phyloP scores from a whole-genome alignment of 2,329 filamentous ascomycete species.

The Colletotrichum tabaci region DNA sequence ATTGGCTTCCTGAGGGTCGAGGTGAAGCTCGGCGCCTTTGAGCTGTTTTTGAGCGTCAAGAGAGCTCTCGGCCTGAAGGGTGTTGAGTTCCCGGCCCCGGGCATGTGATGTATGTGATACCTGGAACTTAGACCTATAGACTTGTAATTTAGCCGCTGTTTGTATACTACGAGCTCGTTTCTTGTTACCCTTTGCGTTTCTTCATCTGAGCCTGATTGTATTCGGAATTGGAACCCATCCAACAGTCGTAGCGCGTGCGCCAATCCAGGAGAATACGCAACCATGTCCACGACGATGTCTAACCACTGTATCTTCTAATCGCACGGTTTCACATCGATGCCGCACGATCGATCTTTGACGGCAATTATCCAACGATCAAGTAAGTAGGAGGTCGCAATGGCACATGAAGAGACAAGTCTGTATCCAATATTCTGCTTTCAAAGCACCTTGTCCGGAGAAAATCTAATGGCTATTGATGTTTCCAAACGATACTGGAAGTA shows the following conservation, averaged over 20 bases:
- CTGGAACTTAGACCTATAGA: conserved; percentile 36
- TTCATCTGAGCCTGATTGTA: no score
- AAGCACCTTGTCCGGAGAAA: no score
- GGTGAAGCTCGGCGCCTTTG: conserved; percentile 74
- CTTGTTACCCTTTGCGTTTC: neutral
- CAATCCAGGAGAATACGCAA: neutral
- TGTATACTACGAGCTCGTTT: neutral
- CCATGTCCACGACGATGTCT: neutral
- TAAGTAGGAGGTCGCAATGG: no score
- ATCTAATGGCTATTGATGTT: no score
- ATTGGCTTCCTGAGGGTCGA: conserved; percentile 72
- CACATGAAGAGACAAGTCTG: no score
- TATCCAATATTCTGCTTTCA: no score
- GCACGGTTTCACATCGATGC: neutral
- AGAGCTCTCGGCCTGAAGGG: conserved; percentile 56
- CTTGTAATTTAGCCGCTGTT: conserved; percentile 17
- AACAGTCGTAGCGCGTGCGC: neutral
- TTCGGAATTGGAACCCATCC: neutral
- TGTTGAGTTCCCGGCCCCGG: conserved; percentile 37
- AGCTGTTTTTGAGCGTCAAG: conserved; percentile 72
- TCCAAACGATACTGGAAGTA: no score
- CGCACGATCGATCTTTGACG: no score
- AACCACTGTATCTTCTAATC: neutral
- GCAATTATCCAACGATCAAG: no score
- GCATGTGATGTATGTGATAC: conserved; percentile 34